Evolutionary conservation across 179 eudicot species (phyloP), one percentile per base, ranked within the genome.

Genomic region (Silene noctiflora): DNA sequence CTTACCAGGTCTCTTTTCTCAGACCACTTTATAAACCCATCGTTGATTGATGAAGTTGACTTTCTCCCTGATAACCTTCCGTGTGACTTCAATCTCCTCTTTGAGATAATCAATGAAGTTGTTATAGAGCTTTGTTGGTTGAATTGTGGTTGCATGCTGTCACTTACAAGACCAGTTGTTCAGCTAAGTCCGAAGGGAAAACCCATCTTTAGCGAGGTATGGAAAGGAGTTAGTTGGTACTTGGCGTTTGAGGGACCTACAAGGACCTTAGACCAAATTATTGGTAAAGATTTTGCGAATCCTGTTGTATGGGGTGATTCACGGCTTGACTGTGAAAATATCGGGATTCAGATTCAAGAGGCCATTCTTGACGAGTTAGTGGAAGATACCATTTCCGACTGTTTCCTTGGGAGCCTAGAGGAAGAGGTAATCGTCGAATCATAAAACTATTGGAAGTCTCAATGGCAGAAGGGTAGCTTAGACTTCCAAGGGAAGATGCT

Each of bases 81-180:
- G 21, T 80, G 85, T 46, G 99, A 95, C 76, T 95, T 88, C 78
- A 87, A 87, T 73, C 91, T 91, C 84, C 89, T 96, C 58, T 90
- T 96, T 67, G 92, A 90, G 74, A 86, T 84, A 59, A 87, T 90
- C 73, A 87, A 82, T 58, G 94, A 96, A 76, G 88, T 88, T 39
- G 84, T 93, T 11, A 59, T 80, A 13, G 94, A 93, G 78, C 75
- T 85, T 60, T 85, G 89, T 75, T 76, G 80, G 67, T 67, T 72
- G 24, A 79, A 88, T 74, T 88, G 86, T 51, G 87, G 90, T 44
- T 79, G 69, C 75, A 76, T 80, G 60, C 81, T 86, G 35, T 85
- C 90, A 16, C 84, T 81, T 51, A 71, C 79, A 61, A 84, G 73
- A 73, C 84, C 81, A 17, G 80, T 74, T 48, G 73, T 83, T 79